Base-by-base conservation (phyloP, 2,329 filamentous ascomycete genomes). In the Aspergillus udagawae region DNA sequence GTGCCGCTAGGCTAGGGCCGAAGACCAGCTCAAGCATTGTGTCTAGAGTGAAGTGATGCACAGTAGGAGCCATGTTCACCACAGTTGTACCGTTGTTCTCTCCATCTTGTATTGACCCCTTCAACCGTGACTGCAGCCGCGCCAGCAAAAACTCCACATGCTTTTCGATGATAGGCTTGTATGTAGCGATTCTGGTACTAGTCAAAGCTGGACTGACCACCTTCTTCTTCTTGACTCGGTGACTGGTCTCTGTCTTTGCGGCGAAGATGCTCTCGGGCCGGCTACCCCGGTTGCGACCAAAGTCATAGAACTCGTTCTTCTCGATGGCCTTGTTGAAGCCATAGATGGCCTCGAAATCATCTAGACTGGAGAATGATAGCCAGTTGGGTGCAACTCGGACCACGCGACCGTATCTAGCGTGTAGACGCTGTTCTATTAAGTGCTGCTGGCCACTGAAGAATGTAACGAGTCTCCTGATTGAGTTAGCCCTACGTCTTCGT, bases 301-400 rank as follows among this genome's bases (percentile, higher is more conserved):
- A 63, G 1, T 51, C 21, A 35, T 63, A 63, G 50, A 65, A 65
- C 14, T 58, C 54, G 8, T 53, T 56, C 44, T 65, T 65, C 53
- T 63, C 61, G 10, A 65, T 54, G 0, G 51, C 48, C 21, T 62
- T 62, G 52, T 65, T 60, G 23, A 63, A 62, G 4, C 61, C 60
- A 41, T 65, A 65, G 27, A 65, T 62, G 2, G 52, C 56, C 21
- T 63, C 61, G 38, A 62, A 65, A 29, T 59, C 63, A 1, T 57
- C 50, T 25, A 61, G 29, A 8, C 21, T 47, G 3, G 60, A 56
- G 28, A 63, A 63, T 3, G 63, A 63, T 9, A 65, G 61, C 61
- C 63, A 62, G 14, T 63, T 58, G 1, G 63, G 63, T 4, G 58
- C 63, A 6, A 63, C 58, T 27, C 63, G 57, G 10, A 65, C 61